These are phyloP conservation scores for Suillus subluteus DNA, from an alignment of 768 basidiomycete genomes.

Conservation along the genomic window DNA sequence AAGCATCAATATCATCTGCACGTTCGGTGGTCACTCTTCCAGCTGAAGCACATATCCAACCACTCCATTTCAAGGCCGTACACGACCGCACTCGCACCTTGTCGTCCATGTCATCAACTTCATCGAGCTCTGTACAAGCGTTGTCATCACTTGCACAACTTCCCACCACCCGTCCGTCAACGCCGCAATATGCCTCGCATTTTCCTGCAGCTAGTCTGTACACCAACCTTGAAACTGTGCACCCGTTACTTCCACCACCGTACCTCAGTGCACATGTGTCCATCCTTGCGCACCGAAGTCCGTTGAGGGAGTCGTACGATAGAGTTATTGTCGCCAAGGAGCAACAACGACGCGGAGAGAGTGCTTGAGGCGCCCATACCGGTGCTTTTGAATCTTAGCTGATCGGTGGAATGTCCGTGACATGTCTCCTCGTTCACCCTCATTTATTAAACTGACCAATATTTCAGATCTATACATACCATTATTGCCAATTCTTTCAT, in stretches of 20 bases:
- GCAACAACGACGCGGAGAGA: conserved; percentile 27
- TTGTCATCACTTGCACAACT: conserved; percentile 60
- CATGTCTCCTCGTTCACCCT: conserved; percentile 2
- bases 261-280: conserved; percentile 75
- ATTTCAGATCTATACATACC: conserved; percentile 26
- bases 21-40: conserved; percentile 65
- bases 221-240: conserved; percentile 59
- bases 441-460: conserved; percentile 4
- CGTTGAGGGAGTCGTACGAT: conserved; percentile 72
- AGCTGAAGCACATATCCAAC: conserved; percentile 36
- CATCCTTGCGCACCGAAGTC: conserved; percentile 63
- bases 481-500: conserved; percentile 25
- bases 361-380: not conserved
- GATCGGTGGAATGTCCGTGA: conserved; percentile 7
- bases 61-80: conserved; percentile 35
- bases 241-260: conserved; percentile 72
- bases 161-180: conserved; percentile 41
- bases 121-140: conserved; percentile 53
- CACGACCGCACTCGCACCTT: conserved; percentile 57
- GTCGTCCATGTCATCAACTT: conserved; percentile 56
- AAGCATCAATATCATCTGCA: conserved; percentile 61
- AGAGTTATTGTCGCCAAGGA: conserved; percentile 63
- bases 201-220: conserved; percentile 68
- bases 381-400: not conserved
- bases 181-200: conserved; percentile 54